Conservation (phyloP, 1,284 basidiomycete species). For the Pyrrhoderma noxium region DNA sequence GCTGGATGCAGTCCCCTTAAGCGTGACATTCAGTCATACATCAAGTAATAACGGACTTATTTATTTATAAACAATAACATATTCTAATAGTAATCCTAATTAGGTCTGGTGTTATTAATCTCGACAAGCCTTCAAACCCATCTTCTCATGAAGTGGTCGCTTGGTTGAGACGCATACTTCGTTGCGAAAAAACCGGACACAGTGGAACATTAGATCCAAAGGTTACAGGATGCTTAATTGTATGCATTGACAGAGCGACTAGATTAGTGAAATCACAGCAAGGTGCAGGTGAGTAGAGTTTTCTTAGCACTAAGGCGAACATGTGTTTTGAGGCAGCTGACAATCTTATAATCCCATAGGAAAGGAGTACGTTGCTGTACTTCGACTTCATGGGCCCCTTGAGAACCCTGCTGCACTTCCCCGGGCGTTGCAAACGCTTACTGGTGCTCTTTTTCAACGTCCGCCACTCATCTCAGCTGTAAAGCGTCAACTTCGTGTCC, state of each 20-base stretch:
- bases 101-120: conserved; percentile 96
- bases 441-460: conserved; percentile 97
- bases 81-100: neutral
- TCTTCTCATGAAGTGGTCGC: conserved; percentile 99
- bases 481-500: conserved; percentile 95
- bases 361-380: conserved; percentile 98
- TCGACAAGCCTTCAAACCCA: conserved; percentile 99
- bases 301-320: conserved; percentile 4
- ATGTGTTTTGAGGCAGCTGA: neutral
- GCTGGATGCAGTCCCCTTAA: conserved; percentile 87
- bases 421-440: conserved; percentile 92
- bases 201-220: conserved; percentile 98
- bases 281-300: conserved; percentile 65
- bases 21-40: conserved; percentile 84
- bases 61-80: neutral
- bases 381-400: conserved; percentile 84
- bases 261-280: conserved; percentile 99
- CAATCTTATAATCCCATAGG: conserved; percentile 43
- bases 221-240: conserved; percentile 97
- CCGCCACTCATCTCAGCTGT: conserved; percentile 99
- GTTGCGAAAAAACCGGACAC: conserved; percentile 97
- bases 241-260: conserved; percentile 99
- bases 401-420: conserved; percentile 82
- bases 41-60: conserved; percentile 54
- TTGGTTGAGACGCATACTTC: conserved; percentile 93